Percentiles rank a stretch among this genome's conserved stretches.
Evolutionary conservation across 768 basidiomycete genomes (phyloP).

Genomic region (Pleurotus salmoneostramineus): DNA sequence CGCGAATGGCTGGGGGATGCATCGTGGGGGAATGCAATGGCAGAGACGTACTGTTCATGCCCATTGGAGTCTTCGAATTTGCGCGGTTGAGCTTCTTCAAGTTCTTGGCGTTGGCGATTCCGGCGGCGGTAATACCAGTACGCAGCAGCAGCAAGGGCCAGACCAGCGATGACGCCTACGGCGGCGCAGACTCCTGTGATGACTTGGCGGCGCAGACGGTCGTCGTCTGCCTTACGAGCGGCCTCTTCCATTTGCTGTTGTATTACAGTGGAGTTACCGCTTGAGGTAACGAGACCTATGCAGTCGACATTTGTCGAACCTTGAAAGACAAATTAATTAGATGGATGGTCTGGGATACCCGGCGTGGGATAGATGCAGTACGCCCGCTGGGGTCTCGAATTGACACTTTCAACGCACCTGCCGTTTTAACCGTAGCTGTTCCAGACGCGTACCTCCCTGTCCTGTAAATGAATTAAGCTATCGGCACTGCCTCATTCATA

Average conservation of each 20-base stretch:
- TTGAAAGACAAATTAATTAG: neutral
- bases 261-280: conserved; percentile 18
- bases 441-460: conserved; percentile 25
- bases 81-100: conserved; percentile 1
- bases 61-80: conserved; percentile 2
- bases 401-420: conserved; percentile 7
- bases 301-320: conserved; percentile 27
- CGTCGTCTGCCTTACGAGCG: conserved; percentile 13
- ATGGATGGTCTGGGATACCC: too few species aligned
- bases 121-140: conserved; percentile 13
- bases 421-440: conserved; percentile 16
- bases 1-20: neutral
- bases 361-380: too few species aligned
- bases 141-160: conserved; percentile 7
- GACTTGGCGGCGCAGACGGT: conserved; percentile 16
- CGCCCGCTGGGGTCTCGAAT: neutral
- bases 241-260: conserved; percentile 4
- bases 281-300: conserved; percentile 19
- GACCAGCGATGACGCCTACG: conserved; percentile 15
- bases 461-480: conserved; percentile 16
- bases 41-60: neutral
- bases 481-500: neutral
- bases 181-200: conserved; percentile 28
- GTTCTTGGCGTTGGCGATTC: conserved; percentile 8
- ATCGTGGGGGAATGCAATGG: neutral